Conservation (phyloP, 352 stramenopile species). For the Pythium grandisporangium region DNA sequence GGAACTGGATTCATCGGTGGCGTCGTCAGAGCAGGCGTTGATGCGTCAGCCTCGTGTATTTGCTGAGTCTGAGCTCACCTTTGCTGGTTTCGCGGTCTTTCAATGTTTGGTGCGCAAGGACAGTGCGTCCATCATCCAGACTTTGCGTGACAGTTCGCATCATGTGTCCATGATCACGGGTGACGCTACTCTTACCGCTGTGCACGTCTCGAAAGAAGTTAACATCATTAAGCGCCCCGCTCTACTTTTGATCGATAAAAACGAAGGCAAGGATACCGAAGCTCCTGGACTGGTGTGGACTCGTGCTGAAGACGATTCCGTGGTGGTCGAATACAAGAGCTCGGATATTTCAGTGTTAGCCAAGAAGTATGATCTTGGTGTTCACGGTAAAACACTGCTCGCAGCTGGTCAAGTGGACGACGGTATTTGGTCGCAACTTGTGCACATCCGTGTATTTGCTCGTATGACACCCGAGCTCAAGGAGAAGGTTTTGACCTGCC, state of each 20-base stretch:
- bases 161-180: constrained; percentile 98
- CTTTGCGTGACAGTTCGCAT: constrained; percentile 89
- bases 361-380: constrained; percentile 82
- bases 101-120: constrained; percentile 94
- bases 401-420: constrained; percentile 71
- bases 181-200: constrained; percentile 95
- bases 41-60: constrained; percentile 71
- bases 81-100: constrained; percentile 92
- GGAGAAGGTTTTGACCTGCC: constrained; percentile 90
- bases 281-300: constrained; percentile 64
- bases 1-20: constrained; percentile 77
- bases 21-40: constrained; percentile 62
- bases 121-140: constrained; percentile 89
- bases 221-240: constrained; percentile 84
- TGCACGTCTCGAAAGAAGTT: constrained; percentile 94
- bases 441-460: constrained; percentile 92
- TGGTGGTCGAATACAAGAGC: constrained; percentile 60
- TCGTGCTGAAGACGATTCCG: constrained; percentile 59
- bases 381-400: constrained; percentile 71
- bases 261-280: constrained; percentile 12
- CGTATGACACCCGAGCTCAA: constrained; percentile 96
- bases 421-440: constrained; percentile 70
- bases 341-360: constrained; percentile 40
- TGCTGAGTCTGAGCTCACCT: constrained; percentile 92
- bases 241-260: constrained; percentile 59